A percentile compares a stretch with the other conserved stretches of the same genome.
These are phyloP conservation scores for Drechslerella coelobrocha DNA, from an alignment of 2,329 filamentous ascomycete genomes.

Conservation along the genomic window DNA sequence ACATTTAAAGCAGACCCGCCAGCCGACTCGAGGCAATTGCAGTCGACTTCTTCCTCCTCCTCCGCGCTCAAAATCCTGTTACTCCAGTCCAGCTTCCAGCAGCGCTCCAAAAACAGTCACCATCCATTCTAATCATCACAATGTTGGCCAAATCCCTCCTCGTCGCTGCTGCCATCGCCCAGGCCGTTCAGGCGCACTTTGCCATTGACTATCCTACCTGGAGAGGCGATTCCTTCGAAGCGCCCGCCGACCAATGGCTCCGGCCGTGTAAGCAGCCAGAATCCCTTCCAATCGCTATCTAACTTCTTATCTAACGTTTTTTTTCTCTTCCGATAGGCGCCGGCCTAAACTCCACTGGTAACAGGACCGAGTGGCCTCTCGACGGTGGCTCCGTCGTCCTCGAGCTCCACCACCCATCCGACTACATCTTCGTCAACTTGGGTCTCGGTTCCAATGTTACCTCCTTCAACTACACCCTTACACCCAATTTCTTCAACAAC, in stretches of 20 bases:
- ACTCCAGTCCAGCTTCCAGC: no score
- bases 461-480: constrained; percentile 74
- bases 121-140: no score
- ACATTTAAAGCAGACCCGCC: no score
- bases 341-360: constrained; percentile 51
- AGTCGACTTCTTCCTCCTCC: no score
- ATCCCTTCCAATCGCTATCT: background rate
- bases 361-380: constrained; percentile 63
- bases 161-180: constrained; percentile 26
- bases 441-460: constrained; percentile 64
- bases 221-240: constrained; percentile 62
- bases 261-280: constrained; percentile 57
- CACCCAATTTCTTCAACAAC: constrained; percentile 66
- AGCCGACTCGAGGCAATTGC: no score
- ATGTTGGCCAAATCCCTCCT: constrained; percentile 40
- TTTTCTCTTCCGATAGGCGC: constrained; percentile 11
- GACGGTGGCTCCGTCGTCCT: constrained; percentile 63
- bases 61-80: no score
- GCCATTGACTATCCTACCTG: constrained; percentile 63
- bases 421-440: constrained; percentile 64
- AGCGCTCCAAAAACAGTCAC: no score
- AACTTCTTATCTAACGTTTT: background rate
- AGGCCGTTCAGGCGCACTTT: constrained; percentile 63
- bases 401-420: constrained; percentile 63
- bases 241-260: constrained; percentile 54